These are phyloP conservation scores for Mitragyna speciosa DNA, from an alignment of 257 asterid species.

Conservation along the genomic window DNA sequence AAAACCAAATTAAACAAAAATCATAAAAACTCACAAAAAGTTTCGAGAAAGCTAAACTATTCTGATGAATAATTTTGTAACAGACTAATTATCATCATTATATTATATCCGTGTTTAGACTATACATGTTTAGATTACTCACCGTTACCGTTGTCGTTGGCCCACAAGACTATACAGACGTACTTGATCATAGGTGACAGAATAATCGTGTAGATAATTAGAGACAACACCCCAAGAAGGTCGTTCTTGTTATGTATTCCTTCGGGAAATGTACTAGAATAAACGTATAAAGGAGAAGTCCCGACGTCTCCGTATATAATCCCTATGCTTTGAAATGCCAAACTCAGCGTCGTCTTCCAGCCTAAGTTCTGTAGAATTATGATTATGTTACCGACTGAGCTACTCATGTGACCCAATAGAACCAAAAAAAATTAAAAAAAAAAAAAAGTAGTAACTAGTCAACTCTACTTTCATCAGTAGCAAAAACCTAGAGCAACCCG, in stretches of 20 bases:
- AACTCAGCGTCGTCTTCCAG: slow-evolving; percentile 52
- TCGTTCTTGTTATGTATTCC: slow-evolving; percentile 46
- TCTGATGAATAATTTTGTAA: no score
- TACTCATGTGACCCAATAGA: background rate
- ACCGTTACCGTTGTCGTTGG: slow-evolving; percentile 86
- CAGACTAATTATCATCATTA: no score
- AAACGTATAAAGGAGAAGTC: slow-evolving; percentile 80
- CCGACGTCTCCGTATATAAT: slow-evolving; percentile 86
- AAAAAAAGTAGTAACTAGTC: no score
- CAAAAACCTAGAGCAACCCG: no score
- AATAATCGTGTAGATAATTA: slow-evolving; percentile 63
- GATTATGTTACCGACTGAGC: background rate
- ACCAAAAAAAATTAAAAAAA: no score
- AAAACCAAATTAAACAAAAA: no score
- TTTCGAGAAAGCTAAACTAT: no score
- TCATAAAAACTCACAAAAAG: no score
- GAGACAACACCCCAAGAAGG: slow-evolving; percentile 60
- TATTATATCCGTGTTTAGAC: no score
- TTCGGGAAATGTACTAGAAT: slow-evolving; percentile 44
- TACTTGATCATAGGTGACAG: slow-evolving; percentile 71
- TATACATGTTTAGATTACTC: background rate
- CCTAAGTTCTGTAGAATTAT: background rate
- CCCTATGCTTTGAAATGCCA: slow-evolving; percentile 78
- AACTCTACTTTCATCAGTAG: no score
- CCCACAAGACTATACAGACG: slow-evolving; percentile 64